A percentile compares a stretch with the other conserved stretches of the same genome.
These are phyloP conservation scores for Bipolaris bicolor DNA, from an alignment of 2,329 filamentous ascomycete genomes.

Conservation along the genomic window DNA sequence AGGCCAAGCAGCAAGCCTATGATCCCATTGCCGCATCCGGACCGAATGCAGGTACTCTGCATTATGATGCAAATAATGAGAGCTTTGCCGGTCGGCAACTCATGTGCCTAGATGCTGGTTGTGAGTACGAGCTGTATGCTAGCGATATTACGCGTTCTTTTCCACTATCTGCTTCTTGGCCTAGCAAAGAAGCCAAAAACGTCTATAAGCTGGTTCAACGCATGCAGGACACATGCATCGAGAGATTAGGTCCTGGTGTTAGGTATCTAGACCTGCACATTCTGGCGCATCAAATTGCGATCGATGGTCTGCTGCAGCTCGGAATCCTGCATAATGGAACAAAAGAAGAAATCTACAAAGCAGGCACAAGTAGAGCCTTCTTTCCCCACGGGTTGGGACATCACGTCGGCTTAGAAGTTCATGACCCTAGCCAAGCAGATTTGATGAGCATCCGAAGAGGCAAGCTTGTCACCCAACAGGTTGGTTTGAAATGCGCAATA, in stretches of 20 bases:
- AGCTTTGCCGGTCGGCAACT: slow-evolving; percentile 72
- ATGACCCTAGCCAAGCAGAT: slow-evolving; percentile 63
- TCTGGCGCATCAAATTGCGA: slow-evolving; percentile 73
- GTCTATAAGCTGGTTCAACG: slow-evolving; percentile 79
- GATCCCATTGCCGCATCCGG: slow-evolving; percentile 87
- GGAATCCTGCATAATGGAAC: slow-evolving; percentile 73
- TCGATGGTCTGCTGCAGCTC: slow-evolving; percentile 71
- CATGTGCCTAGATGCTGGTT: slow-evolving; percentile 85
- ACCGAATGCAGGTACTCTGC: slow-evolving; percentile 80
- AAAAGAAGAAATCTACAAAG: slow-evolving; percentile 73
- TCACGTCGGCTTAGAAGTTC: slow-evolving; percentile 90
- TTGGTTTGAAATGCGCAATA: slow-evolving; percentile 6
- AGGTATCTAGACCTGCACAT: slow-evolving; percentile 75
- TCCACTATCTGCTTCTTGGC: slow-evolving; percentile 74
- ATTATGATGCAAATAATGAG: slow-evolving; percentile 83
- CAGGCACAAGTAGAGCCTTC: slow-evolving; percentile 84
- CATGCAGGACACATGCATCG: slow-evolving; percentile 81
- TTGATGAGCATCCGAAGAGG: slow-evolving; percentile 41
- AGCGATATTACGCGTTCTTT: slow-evolving; percentile 90
- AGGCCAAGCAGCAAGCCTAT: slow-evolving; percentile 82
- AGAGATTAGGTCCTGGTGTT: slow-evolving; percentile 70
- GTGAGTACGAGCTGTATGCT: slow-evolving; percentile 84
- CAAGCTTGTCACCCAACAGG: slow-evolving; percentile 33
- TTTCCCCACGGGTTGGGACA: slow-evolving; percentile 91
- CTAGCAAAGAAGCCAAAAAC: slow-evolving; percentile 67